These are phyloP conservation scores for Sordariomycetes sp. DNA, from an alignment of 2,329 filamentous ascomycete species.

Conservation along the genomic window DNA sequence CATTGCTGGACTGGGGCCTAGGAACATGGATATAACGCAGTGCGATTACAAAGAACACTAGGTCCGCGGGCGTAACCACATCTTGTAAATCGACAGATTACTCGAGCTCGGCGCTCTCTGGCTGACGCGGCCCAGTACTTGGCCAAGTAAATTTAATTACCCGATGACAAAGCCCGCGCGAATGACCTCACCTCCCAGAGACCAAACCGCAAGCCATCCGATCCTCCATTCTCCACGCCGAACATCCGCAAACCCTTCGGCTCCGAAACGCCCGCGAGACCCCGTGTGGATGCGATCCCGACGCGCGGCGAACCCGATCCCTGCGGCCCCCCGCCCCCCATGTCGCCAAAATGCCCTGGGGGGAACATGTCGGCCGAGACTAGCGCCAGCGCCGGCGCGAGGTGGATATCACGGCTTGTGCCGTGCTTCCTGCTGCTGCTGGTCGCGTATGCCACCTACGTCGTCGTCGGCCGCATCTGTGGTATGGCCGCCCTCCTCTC, in stretches of 20 bases:
- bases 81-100: no score
- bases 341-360: not conserved
- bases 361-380: not conserved
- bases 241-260: not conserved
- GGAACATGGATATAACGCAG: no score
- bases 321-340: not conserved
- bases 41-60: no score
- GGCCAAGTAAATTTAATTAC: not conserved
- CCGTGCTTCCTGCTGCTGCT: slow-evolving; percentile 54
- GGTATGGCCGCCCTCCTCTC: slow-evolving; percentile 33
- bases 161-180: not conserved
- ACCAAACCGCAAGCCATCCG: not conserved
- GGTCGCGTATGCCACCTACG: slow-evolving; percentile 59
- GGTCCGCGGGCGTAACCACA: no score
- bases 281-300: not conserved
- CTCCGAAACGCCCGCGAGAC: not conserved
- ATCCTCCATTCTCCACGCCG: not conserved
- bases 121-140: no score
- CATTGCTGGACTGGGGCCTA: no score
- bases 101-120: no score
- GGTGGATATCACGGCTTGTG: slow-evolving; percentile 51
- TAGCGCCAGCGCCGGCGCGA: slow-evolving; percentile 7
- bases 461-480: slow-evolving; percentile 53
- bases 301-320: not conserved
- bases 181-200: not conserved